Percentiles rank a stretch among this genome's conserved stretches.
These are phyloP conservation scores for Sporothrix protearum DNA, from an alignment of 2,329 filamentous ascomycete species.

Conservation along the genomic window DNA sequence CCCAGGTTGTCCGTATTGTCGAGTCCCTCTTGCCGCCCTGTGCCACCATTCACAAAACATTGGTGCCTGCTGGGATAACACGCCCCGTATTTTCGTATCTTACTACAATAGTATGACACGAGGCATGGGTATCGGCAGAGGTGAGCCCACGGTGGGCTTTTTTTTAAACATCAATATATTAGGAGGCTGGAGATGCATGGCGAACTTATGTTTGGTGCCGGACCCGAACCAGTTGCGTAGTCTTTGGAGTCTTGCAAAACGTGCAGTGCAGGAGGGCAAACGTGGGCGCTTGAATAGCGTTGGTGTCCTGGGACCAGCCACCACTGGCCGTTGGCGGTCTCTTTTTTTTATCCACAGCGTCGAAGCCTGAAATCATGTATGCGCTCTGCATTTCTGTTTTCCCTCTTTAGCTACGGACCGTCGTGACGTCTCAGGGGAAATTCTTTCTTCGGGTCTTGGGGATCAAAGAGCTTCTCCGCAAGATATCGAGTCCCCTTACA, in stretches of 20 bases:
- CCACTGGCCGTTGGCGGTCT: not conserved
- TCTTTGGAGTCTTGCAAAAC: not conserved
- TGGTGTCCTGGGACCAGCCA: not conserved
- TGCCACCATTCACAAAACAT: not conserved
- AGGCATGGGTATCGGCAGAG: not conserved
- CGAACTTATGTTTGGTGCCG: not conserved
- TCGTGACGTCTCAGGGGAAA: not conserved
- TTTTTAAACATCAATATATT: not conserved
- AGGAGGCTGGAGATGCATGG: not conserved
- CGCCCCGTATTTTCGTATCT: not conserved
- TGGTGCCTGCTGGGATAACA: not conserved
- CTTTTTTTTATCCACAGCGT: not conserved
- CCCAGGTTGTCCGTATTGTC: not conserved
- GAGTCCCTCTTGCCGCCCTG: conserved; percentile 7
- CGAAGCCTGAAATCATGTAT: too few species aligned
- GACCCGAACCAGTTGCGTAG: not conserved
- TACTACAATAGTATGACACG: too few species aligned
- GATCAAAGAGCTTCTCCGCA: not conserved
- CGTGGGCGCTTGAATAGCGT: not conserved
- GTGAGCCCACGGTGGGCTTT: not conserved
- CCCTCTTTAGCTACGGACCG: not conserved
- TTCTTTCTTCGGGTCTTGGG: not conserved
- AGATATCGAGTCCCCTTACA: not conserved
- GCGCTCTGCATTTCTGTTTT: not conserved
- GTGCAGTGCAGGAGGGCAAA: not conserved